Evolutionary conservation across 805 yeast species (phyloP), one percentile per base, ranked within the genome.

Genomic region (Saccharomycodes ludwigii): DNA sequence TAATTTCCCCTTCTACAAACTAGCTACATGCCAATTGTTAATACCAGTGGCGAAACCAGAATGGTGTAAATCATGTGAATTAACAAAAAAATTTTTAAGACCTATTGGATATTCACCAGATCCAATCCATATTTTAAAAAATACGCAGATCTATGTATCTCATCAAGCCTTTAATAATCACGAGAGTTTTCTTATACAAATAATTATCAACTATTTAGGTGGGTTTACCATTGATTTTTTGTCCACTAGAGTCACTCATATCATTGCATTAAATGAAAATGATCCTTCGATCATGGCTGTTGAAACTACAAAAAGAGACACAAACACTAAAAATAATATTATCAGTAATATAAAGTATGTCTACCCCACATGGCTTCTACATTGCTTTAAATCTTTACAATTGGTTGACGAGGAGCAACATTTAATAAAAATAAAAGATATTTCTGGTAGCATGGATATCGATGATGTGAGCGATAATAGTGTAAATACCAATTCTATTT

Each of bases 351-450:
- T 79, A 21, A 63, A 67, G 30, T 65, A 76, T 11, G 91, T 86
- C 3, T 59, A 67, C 3, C 93, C 95, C 0, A 70, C 73, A 14
- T 88, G 95, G 95, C 54, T 86, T 10, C 75, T 76, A 31, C 79
- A 71, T 36, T 77, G 86, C 46, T 59, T 81, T 38, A 70, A 66
- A 33, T 48, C 63, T 23, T 62, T 73, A 18, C 50, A 61, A 28
- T 63, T 55, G 31, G 50, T 78, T 8, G 68, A 68, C 32, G 86
- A 72, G 32, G 36, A 47, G 0, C 66, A 68, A 2, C 81, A 77
- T 46, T 41, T 66, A 12, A 50, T 76, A n/a, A 61, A 65, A 24
- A 52, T 40, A 4, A 27, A 43, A 11, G 36, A 36, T 7, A 30
- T 37, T n/a, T n/a, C n/a, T n/a, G n/a, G n/a, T n/a, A n/a, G n/a